Conservation (phyloP, 1,284 basidiomycete species). For the Retiboletus flavoniger region DNA sequence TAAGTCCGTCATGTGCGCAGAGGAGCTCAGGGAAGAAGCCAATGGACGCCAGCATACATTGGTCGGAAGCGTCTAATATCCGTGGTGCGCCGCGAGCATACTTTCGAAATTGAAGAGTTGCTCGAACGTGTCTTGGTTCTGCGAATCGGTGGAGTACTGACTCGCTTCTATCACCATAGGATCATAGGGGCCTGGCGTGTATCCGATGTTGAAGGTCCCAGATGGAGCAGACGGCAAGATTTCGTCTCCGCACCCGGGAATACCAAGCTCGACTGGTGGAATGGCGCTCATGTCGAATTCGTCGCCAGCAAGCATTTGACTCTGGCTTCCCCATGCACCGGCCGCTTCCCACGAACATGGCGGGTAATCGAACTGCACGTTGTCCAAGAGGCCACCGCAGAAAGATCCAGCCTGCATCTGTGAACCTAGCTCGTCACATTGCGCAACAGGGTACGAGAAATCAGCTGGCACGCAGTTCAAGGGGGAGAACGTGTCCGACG, state of each 20-base stretch:
- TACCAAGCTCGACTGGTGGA: conserved; percentile 47
- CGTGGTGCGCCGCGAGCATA: conserved; percentile 33
- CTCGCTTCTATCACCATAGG: conserved; percentile 26
- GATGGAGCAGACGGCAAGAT: conserved; percentile 9
- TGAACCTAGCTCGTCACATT: conserved; percentile 18
- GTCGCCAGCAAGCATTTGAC: conserved; percentile 40
- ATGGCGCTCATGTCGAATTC: conserved; percentile 49
- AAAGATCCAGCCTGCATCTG: conserved; percentile 18
- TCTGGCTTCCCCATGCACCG: conserved; percentile 34
- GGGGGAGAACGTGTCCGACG: conserved; percentile 30
- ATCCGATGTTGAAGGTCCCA: conserved; percentile 22
- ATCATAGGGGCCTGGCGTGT: conserved; percentile 26
- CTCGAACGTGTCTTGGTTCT: conserved; percentile 33
- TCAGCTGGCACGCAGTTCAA: conserved; percentile 15
- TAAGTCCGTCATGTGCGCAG: conserved; percentile 26
- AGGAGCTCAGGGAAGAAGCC: conserved; percentile 30
- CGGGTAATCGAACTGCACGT: conserved; percentile 34
- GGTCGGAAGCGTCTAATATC: conserved; percentile 31
- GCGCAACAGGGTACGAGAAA: conserved; percentile 23
- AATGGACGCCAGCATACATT: conserved; percentile 40
- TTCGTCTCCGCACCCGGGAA: conserved; percentile 34
- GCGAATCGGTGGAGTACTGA: conserved; percentile 29
- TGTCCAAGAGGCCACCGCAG: conserved; percentile 23
- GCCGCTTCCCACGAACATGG: conserved; percentile 36
- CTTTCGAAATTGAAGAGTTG: conserved; percentile 35